A percentile compares a stretch with the other conserved stretches of the same genome.
Conservation (phyloP, 768 basidiomycete species). For the Panellus pusillus region DNA sequence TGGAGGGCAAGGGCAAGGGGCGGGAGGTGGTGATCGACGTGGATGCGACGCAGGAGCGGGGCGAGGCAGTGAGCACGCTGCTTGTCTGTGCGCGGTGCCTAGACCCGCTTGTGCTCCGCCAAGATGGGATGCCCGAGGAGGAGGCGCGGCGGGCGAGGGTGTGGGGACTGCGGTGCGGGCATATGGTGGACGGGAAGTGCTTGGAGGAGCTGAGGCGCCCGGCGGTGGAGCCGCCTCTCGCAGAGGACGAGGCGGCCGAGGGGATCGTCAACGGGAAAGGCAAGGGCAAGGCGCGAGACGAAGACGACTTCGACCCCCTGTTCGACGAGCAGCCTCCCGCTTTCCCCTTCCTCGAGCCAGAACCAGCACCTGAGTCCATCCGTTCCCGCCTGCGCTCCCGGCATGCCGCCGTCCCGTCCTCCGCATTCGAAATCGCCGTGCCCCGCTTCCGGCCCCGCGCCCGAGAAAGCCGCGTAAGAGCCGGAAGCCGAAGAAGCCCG, state of each 20-base stretch:
- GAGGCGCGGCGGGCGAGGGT: constrained; percentile 50
- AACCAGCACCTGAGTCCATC: too few species aligned
- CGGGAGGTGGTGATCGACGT: constrained; percentile 37
- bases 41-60: constrained; percentile 40
- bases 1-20: constrained; percentile 16
- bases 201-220: constrained; percentile 58
- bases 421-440: too few species aligned
- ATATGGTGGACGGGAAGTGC: constrained; percentile 79
- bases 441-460: too few species aligned
- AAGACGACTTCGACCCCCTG: too few species aligned
- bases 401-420: too few species aligned
- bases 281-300: constrained; percentile 15
- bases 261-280: too few species aligned
- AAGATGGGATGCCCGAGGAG: constrained; percentile 45
- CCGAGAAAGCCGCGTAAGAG: too few species aligned
- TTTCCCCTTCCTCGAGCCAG: too few species aligned
- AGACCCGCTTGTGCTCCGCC: constrained; percentile 60
- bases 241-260: background rate
- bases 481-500: constrained; percentile 33
- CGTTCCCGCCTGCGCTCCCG: too few species aligned
- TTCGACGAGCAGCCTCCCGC: too few species aligned
- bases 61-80: constrained; percentile 35
- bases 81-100: constrained; percentile 70
- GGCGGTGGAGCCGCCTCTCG: background rate
- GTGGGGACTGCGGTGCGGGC: constrained; percentile 77